Evolutionary conservation across 2,329 filamentous ascomycete species (phyloP).

Genomic region (Xylariaceae sp.): DNA sequence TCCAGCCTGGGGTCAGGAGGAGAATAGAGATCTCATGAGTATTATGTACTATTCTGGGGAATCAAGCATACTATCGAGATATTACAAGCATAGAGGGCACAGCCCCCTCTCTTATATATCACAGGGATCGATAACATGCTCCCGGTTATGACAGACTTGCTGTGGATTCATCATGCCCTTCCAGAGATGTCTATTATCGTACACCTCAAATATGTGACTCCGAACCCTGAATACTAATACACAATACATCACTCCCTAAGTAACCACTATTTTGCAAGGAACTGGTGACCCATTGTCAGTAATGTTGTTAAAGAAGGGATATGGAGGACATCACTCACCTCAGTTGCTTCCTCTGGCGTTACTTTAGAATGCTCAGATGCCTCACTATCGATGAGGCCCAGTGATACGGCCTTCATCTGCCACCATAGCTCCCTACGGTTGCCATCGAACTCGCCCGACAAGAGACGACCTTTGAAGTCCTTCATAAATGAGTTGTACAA

Average conservation of each 20-base stretch:
- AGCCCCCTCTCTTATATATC: too few relatives aligned
- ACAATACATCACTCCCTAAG: background rate
- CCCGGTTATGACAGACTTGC: background rate
- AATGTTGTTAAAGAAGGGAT: background rate
- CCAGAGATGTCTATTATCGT: background rate
- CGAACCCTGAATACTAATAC: constrained; percentile 1
- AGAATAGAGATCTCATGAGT: too few relatives aligned
- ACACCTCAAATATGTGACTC: background rate
- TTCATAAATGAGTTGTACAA: constrained; percentile 71
- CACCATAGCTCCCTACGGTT: constrained; percentile 82
- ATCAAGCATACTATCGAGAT: too few relatives aligned
- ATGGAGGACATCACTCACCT: constrained; percentile 38
- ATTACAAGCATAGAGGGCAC: too few relatives aligned
- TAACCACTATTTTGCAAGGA: constrained; percentile 24
- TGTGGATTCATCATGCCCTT: background rate
- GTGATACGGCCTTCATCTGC: constrained; percentile 56
- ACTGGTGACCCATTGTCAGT: constrained; percentile 22
- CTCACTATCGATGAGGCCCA: constrained; percentile 67
- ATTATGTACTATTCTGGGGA: too few relatives aligned
- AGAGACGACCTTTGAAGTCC: constrained; percentile 65
- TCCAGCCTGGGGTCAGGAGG: too few relatives aligned
- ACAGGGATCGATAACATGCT: too few relatives aligned
- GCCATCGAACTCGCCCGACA: constrained; percentile 65
- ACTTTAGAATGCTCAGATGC: constrained; percentile 61
- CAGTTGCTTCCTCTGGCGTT: constrained; percentile 63